Base-by-base conservation (phyloP, 2,329 filamentous ascomycete genomes). In the Epicoccum sorghinum region DNA sequence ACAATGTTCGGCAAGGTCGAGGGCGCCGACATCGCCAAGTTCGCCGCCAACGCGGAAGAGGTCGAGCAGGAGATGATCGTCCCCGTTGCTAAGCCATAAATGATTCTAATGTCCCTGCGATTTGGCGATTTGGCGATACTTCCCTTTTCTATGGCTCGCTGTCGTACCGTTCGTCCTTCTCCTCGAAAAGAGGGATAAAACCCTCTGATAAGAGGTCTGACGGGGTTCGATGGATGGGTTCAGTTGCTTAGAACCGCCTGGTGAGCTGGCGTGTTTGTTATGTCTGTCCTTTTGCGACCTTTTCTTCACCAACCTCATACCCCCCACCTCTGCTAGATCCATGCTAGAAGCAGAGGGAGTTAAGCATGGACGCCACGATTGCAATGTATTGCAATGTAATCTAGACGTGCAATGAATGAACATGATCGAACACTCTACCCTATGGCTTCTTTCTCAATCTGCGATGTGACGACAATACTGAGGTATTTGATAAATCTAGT, bases 1-100 rank as follows among this genome's bases (percentile, higher is more conserved):
- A 90, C 88, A 53, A 68, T 82, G 63, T 80, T 74, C 67, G 80
- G 80, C 56, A 80, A 78, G 73, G 75, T 78, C 60, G 78, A 81
- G 59, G 79, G 80, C 57, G 75, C 75, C 45, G 77, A 82, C 55
- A 71, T 82, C 39, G 72, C 70, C 57, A 70, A 69, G 62, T 78
- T 76, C 62, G 71, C 69, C 45, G 59, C 60, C n/a, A 60, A 73
- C 48, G 67, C 70, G 24, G 70, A 70, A 13, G 38, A 60, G 4
- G 67, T 71, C 14, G 72, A 77, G 55, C 57, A 64, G 13, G 76
- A 78, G 41, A 76, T 64, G 60, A 51, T 67, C 18, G 61, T 68
- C 41, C 58, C 62, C n/a, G 41, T 66, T 24, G 38, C 55, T 25
- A 71, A 71, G 68, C 64, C 66, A 36, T 71, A 69, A 55, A 61